Base-by-base conservation (phyloP, 306 rosid genomes). In the Glycyrrhiza uralensis region DNA sequence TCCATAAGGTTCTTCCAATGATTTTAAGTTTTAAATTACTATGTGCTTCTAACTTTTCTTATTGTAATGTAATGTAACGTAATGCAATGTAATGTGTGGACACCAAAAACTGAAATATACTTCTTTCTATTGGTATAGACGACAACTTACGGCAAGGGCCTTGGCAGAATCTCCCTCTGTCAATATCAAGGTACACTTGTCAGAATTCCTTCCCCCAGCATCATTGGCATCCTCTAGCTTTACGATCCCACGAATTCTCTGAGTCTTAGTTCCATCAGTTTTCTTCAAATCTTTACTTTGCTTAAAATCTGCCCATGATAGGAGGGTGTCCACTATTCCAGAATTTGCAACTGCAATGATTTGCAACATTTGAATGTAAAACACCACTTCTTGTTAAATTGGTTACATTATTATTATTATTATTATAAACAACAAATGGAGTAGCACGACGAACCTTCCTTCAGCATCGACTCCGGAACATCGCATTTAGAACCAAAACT, bases 111-210 rank as follows among this genome's bases (percentile, higher is more conserved):
- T 67, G n/a, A 49, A 19, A 49, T 19, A 33, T 19, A 41, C 23
- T 22, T 22, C 32, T 60, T 60, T 14, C 28, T n/a, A 56, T 30
- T 63, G 20, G 15, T 19, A 32, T 38, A 24, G 19, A 50, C 19
- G 23, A 56, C n/a, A 22, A 81, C 97, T 79, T 85, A 91, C 98
- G 2, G 98, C 97, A 76, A 94, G 97, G 47, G 98, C 97, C 83
- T 94, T 94, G 0, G 97, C 98, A 9, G 98, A 94, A 80, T 94
- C 98, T 73, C 98, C 98, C 81, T 94, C 98, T 0, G 98, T 94
- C 82, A 94, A 81, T 70, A 94, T 91, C 91, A 91, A 81, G 51
- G 98, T 94, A 74, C 98, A 94, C 67, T 83, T 84, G 0, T 91
- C 97, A 4, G 98, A 94, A 72, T 91, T 85, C 76, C 57, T 91